Percentiles rank a stretch among this genome's conserved stretches.
phyloP scores from a whole-genome alignment of 2,329 filamentous ascomycete genomes.

The Colletotrichum scovillei region DNA sequence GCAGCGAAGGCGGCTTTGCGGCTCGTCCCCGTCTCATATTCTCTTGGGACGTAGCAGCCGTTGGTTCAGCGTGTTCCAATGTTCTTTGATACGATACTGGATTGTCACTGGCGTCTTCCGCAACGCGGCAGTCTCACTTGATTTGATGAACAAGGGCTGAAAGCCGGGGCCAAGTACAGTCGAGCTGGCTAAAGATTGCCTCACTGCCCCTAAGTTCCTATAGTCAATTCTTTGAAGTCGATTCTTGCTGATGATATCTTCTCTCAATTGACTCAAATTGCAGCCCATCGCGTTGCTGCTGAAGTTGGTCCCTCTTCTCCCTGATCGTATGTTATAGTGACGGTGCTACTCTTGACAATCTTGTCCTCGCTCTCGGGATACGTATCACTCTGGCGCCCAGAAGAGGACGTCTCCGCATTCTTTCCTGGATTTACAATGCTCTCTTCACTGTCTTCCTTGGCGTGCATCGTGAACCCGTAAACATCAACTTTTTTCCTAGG shows the following conservation, averaged over 20 bases:
- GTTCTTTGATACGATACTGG: not conserved
- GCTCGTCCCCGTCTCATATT: slow-evolving; percentile 23
- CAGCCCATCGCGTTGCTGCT: not conserved
- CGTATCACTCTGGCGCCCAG: not conserved
- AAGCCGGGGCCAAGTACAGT: not conserved
- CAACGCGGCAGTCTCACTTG: not conserved
- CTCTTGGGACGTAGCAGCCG: slow-evolving; percentile 10
- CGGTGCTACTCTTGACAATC: not conserved
- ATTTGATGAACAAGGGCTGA: not conserved
- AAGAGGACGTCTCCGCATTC: not conserved
- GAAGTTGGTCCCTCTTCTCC: not conserved
- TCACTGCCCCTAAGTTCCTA: not conserved
- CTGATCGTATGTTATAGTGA: not conserved
- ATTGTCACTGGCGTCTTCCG: not conserved
- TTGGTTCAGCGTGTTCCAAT: not conserved
- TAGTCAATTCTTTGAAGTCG: not conserved
- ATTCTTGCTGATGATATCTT: no score
- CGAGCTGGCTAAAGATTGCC: not conserved
- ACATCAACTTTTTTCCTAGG: no score
- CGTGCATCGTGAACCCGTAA: not conserved
- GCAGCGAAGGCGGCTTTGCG: not conserved
- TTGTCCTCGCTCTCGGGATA: not conserved
- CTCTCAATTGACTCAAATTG: not conserved
- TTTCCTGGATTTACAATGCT: not conserved
- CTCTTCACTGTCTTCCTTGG: not conserved